These are phyloP conservation scores for Phoma sp. DNA, from an alignment of 2,329 filamentous ascomycete genomes.

Conservation along the genomic window DNA sequence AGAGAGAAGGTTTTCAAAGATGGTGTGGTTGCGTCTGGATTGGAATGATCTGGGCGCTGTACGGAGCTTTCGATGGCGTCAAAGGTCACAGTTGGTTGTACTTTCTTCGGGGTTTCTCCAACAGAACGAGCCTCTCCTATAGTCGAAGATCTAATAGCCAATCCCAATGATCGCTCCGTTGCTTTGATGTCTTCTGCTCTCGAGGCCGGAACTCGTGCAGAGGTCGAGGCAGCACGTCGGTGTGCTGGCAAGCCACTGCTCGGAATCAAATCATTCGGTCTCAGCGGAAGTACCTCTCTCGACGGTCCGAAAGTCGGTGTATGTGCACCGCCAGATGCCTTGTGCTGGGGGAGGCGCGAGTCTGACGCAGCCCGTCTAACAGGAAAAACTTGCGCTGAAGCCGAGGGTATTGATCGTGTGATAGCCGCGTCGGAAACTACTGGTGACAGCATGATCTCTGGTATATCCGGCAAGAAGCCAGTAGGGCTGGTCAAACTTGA, in stretches of 20 bases:
- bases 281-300: not conserved
- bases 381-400: not conserved
- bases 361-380: conserved; percentile 10
- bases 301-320: too few relatives aligned
- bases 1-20: not conserved
- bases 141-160: not conserved
- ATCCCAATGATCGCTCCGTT: not conserved
- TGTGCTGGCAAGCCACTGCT: not conserved
- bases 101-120: not conserved
- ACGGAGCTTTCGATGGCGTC: conserved; percentile 7
- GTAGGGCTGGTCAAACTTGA: not conserved
- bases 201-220: not conserved
- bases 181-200: not conserved
- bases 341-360: conserved; percentile 3
- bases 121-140: not conserved
- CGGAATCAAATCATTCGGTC: not conserved
- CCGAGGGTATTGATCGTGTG: not conserved
- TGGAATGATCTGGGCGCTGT: not conserved
- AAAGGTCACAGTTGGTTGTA: conserved; percentile 3
- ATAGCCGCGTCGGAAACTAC: not conserved
- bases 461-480: conserved; percentile 1
- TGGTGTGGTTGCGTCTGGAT: not conserved
- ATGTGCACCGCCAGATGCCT: not conserved
- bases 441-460: conserved; percentile 7
- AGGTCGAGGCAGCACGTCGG: conserved; percentile 4